Evolutionary conservation across 2,329 filamentous ascomycete genomes (phyloP).

Genomic region (Dactylellina haptotyla): DNA sequence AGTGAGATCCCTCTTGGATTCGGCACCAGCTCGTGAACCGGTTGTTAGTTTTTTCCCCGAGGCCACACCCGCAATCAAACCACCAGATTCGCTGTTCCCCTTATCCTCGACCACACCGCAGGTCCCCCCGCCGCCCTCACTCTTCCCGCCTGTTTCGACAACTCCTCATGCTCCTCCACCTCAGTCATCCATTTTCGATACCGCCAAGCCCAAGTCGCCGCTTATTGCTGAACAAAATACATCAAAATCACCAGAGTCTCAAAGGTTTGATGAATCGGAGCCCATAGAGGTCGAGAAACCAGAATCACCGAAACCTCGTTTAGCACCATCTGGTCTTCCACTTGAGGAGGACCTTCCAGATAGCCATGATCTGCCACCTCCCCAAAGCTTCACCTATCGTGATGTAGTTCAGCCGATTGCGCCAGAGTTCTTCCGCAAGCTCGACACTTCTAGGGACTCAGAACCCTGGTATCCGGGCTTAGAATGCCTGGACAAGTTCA

Average conservation of each 20-base stretch:
- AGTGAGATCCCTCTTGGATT: too few relatives aligned
- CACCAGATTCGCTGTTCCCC: constrained; percentile 14
- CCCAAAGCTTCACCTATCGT: constrained; percentile 22
- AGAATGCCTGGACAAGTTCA: constrained; percentile 41
- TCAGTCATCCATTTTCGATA: constrained; percentile 23
- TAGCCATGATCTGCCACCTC: constrained; percentile 12
- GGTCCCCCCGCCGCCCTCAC: constrained; percentile 10
- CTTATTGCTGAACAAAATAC: neutral
- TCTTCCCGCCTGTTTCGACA: constrained; percentile 19
- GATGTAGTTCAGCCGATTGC: constrained; percentile 36
- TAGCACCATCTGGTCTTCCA: constrained; percentile 46
- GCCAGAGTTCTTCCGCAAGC: constrained; percentile 42
- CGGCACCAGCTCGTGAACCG: neutral
- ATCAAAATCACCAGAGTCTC: neutral
- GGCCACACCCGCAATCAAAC: constrained; percentile 5
- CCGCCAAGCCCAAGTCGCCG: constrained; percentile 8
- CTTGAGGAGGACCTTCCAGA: constrained; percentile 25
- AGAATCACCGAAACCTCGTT: constrained; percentile 12
- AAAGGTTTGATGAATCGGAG: constrained; percentile 7
- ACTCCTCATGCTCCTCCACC: constrained; percentile 29
- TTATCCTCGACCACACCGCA: constrained; percentile 14
- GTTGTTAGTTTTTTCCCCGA: constrained; percentile 29
- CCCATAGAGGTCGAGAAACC: constrained; percentile 21
- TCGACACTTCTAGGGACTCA: constrained; percentile 19
- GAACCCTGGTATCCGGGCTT: constrained; percentile 48